phyloP scores from a whole-genome alignment of 331 rosid species.

The Phaseolus coccineus region DNA sequence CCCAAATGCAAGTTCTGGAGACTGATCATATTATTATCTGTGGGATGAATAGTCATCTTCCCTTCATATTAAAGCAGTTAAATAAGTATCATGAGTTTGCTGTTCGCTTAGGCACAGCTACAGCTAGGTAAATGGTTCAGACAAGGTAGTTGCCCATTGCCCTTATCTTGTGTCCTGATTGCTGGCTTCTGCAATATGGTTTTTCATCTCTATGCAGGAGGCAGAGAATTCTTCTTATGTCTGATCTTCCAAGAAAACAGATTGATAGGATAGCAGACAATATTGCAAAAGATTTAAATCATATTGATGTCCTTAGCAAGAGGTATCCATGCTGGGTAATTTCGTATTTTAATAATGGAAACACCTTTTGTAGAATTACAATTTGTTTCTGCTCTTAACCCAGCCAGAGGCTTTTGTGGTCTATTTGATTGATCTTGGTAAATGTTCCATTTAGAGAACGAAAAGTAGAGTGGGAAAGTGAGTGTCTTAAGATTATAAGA shows the following conservation, averaged over 20 bases:
- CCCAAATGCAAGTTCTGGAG: slow-evolving; percentile 96
- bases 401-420: slow-evolving; percentile 1
- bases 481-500: slow-evolving; percentile 6
- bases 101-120: slow-evolving; percentile 94
- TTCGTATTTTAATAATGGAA: slow-evolving; percentile 38
- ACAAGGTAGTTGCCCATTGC: slow-evolving; percentile 38
- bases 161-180: slow-evolving; percentile 44
- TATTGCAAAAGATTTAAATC: slow-evolving; percentile 79
- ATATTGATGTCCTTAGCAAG: slow-evolving; percentile 87
- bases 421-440: slow-evolving; percentile 22
- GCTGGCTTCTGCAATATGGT: slow-evolving; percentile 44
- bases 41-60: slow-evolving; percentile 88
- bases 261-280: slow-evolving; percentile 83
- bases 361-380: slow-evolving; percentile 16
- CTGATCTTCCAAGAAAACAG: slow-evolving; percentile 97
- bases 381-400: slow-evolving; percentile 8
- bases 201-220: slow-evolving; percentile 62
- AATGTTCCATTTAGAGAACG: background rate
- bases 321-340: slow-evolving; percentile 64
- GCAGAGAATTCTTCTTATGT: slow-evolving; percentile 97
- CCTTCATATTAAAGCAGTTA: slow-evolving; percentile 90
- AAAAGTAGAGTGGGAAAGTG: background rate
- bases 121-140: slow-evolving; percentile 80
- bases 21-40: slow-evolving; percentile 93
- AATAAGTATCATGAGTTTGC: slow-evolving; percentile 85